Conservation (phyloP, 495 filamentous ascomycete species). For the Hypomontagnella monticulosa region DNA sequence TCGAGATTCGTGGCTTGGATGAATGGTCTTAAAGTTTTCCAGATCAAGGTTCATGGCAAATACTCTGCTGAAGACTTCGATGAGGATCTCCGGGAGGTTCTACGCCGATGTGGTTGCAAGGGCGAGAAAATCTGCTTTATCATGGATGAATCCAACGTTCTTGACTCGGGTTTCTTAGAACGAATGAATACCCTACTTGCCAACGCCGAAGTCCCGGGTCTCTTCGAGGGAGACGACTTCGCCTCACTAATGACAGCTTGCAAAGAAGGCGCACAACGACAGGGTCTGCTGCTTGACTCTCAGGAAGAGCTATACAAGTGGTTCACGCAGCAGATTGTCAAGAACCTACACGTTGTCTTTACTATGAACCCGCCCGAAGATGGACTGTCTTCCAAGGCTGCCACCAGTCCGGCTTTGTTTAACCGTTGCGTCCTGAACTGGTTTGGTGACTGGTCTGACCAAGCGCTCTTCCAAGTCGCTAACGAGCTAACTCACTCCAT, state of each 20-base stretch:
- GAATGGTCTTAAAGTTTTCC: conserved; percentile 98
- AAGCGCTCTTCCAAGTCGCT: conserved; percentile 97
- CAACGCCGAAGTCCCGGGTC: conserved; percentile 96
- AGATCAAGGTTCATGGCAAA: conserved; percentile 99
- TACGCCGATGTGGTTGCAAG: conserved; percentile 94
- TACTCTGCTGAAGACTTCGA: conserved; percentile 99
- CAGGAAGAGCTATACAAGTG: conserved; percentile 99
- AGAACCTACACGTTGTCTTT: conserved; percentile 98
- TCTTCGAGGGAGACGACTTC: conserved; percentile 97
- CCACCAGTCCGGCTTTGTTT: conserved; percentile 96
- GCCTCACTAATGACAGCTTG: conserved; percentile 97
- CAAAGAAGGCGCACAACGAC: conserved; percentile 96
- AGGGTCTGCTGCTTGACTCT: conserved; percentile 93
- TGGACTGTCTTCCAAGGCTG: conserved; percentile 92
- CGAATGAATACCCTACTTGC: conserved; percentile 98
- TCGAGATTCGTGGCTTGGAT: conserved; percentile 99
- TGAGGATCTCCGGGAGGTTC: conserved; percentile 92
- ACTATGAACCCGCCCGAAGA: conserved; percentile 99
- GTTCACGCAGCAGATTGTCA: conserved; percentile 99
- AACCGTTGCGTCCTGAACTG: conserved; percentile 99
- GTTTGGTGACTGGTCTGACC: conserved; percentile 99
- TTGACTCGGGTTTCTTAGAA: conserved; percentile 98
- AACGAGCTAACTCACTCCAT: conserved; percentile 95
- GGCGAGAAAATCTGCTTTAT: conserved; percentile 99
- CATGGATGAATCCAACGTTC: conserved; percentile 98